Conservation (phyloP, 2,329 filamentous ascomycete species). For the Ambrosiella xylebori region DNA sequence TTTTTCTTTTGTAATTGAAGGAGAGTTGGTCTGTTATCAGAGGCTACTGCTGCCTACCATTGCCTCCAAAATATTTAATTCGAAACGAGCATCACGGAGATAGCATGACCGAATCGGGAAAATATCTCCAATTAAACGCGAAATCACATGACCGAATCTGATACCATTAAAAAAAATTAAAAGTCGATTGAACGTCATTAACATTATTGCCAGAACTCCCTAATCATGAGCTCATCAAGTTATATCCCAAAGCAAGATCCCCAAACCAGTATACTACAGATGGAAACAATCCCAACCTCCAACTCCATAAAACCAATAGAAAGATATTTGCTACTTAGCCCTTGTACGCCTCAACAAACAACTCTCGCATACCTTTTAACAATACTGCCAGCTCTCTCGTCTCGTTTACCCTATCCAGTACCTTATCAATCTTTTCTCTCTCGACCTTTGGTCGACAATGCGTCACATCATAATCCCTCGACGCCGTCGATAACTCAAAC, state of each 20-base stretch:
- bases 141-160: neutral
- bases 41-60: too few relatives aligned
- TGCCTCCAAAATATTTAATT: too few relatives aligned
- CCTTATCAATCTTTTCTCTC: constrained; percentile 55
- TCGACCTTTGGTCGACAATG: constrained; percentile 72
- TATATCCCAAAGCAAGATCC: neutral
- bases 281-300: neutral
- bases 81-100: too few relatives aligned
- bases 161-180: too few relatives aligned
- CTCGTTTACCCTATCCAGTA: constrained; percentile 70
- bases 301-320: neutral
- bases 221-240: neutral
- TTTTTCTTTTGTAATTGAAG: neutral
- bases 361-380: constrained; percentile 65
- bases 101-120: too few relatives aligned
- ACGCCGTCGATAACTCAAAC: constrained; percentile 76
- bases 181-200: too few relatives aligned
- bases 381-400: constrained; percentile 52
- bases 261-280: neutral
- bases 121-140: neutral
- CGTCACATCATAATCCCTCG: constrained; percentile 69
- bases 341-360: constrained; percentile 54
- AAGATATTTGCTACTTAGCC: neutral
- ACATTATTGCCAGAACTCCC: too few relatives aligned
- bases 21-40: too few relatives aligned